These are phyloP conservation scores for Rhodomyrtus tomentosa DNA, from an alignment of 345 rosid species.

Conservation along the genomic window DNA sequence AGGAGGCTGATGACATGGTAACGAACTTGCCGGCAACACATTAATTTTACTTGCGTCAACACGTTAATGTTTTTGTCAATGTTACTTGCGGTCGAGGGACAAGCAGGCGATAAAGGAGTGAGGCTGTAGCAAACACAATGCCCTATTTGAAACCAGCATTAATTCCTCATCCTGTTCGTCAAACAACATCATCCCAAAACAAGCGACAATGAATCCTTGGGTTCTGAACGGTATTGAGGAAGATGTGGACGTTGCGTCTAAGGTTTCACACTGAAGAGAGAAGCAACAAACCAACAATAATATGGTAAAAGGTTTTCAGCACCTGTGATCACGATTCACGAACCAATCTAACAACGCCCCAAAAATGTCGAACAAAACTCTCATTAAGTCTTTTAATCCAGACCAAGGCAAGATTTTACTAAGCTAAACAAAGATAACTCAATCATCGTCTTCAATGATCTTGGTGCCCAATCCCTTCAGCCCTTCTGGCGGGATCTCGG, in stretches of 20 bases:
- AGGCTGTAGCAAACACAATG: not conserved
- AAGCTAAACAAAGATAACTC: conserved; percentile 1
- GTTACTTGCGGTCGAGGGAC: not conserved
- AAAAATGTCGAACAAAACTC: not conserved
- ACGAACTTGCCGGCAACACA: not conserved
- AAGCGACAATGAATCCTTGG: not conserved
- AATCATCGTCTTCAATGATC: conserved; percentile 47
- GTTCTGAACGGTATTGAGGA: not conserved
- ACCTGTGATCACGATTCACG: not conserved
- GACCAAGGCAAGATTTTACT: not conserved
- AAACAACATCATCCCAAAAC: not conserved
- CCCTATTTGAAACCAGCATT: not conserved
- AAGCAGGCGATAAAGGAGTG: not conserved
- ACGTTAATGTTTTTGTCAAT: too few species aligned
- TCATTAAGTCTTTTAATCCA: not conserved
- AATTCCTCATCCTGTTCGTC: not conserved
- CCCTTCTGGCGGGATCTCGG: conserved; percentile 44
- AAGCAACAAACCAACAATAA: not conserved
- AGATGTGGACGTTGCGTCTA: not conserved
- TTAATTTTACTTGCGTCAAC: too few species aligned
- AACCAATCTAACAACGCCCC: not conserved
- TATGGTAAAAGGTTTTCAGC: not conserved
- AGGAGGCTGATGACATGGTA: not conserved
- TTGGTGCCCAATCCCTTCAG: conserved; percentile 40
- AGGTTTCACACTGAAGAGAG: not conserved